A percentile compares a stretch with the other conserved stretches of the same genome.
Conservation (phyloP, 768 basidiomycete species). For the Pholiota conissans region DNA sequence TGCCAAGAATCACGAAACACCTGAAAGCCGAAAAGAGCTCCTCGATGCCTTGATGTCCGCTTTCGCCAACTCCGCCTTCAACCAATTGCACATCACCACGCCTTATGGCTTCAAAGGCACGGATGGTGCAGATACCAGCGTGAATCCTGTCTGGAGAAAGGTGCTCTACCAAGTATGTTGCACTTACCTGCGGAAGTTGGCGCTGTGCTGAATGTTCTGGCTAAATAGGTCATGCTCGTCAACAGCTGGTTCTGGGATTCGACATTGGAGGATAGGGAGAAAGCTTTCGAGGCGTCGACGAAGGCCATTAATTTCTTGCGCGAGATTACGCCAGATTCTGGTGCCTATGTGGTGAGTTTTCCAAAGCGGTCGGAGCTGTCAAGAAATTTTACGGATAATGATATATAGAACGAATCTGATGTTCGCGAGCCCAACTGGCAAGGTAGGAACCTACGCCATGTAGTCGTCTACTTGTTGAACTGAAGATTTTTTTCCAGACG, state of each 20-base stretch:
- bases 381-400: too few relatives aligned
- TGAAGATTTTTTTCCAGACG: conserved; percentile 8
- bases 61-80: conserved; percentile 16
- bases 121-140: conserved; percentile 19
- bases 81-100: conserved; percentile 20
- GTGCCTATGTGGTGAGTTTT: conserved; percentile 26
- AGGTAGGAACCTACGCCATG: conserved; percentile 10
- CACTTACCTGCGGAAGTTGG: background rate
- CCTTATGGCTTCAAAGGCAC: conserved; percentile 21
- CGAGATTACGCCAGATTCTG: conserved; percentile 24
- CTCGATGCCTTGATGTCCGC: conserved; percentile 19
- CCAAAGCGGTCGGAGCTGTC: too few relatives aligned
- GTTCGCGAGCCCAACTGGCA: conserved; percentile 27
- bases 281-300: conserved; percentile 18
- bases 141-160: conserved; percentile 25
- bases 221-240: conserved; percentile 18
- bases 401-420: conserved; percentile 28
- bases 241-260: conserved; percentile 18
- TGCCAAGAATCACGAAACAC: conserved; percentile 23
- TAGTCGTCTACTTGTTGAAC: background rate
- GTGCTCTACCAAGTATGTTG: conserved; percentile 24
- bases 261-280: conserved; percentile 10
- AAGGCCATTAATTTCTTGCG: conserved; percentile 22
- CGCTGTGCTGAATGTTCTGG: background rate
- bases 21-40: conserved; percentile 13